Base-by-base conservation (phyloP, 1,284 basidiomycete genomes). In the Rhodotorula sp. region DNA sequence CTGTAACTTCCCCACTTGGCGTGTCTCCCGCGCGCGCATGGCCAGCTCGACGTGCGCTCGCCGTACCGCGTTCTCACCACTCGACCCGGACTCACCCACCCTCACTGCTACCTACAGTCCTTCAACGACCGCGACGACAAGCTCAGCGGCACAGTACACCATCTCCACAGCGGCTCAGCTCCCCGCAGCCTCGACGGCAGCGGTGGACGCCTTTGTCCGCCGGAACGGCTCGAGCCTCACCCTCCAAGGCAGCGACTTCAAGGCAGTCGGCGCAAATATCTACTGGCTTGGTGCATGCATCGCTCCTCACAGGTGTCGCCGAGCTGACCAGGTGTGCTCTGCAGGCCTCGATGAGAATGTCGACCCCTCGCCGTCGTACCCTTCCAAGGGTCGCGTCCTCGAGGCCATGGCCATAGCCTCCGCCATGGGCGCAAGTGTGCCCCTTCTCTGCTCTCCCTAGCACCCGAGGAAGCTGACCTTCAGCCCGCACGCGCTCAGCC, bases 381-480 rank as follows among this genome's bases (percentile, higher is more conserved):
- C 82, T 10, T 74, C 75, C 25, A 78, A 77, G 69, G 67, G 64
- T 3, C 74, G 81, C 17, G 79, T 82, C 5, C 73, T 81, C 70
- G 79, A 80, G 59, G 71, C 76, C 17, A 78, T 80, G 77, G 79
- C 78, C 8, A 74, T 78, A 8, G 75, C 80, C 44, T 60, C 76
- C 50, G 81, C 78, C 6, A 83, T 83, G 82, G 80, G 80, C 25
- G 81, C 81, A 3, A 81, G 77, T 77, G 32, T 63, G 76, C 61
- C 32, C 5, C 29, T 13, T 32, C 56, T 29, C 7, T 19, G 3
- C 55, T 32, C 51, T 32, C 39, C 27, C 25, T 32, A n/a, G 2
- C 1, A 27, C 12, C 0, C 17, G 10, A 44, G 2, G 17, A 25
- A 0, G 19, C 25, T 25, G 15, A 61, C 17, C 12, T n/a, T n/a